A percentile compares a stretch with the other conserved stretches of the same genome.
Evolutionary conservation across 2,329 filamentous ascomycete genomes (phyloP).

Genomic region (Fusarium guadeloupense): DNA sequence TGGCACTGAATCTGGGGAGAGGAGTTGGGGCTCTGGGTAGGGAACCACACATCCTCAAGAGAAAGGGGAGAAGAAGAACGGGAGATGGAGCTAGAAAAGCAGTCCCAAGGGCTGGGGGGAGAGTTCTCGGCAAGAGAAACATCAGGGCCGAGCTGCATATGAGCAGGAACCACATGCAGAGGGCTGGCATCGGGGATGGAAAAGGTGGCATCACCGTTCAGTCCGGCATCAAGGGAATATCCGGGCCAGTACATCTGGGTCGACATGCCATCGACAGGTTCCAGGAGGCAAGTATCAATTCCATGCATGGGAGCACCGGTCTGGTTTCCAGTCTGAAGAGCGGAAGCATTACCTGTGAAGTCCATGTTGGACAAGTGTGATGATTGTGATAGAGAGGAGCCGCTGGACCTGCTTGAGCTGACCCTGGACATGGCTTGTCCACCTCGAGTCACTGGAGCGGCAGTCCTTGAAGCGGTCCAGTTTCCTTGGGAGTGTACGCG

Average conservation of each 20-base stretch:
- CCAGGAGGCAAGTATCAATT: constrained; percentile 62
- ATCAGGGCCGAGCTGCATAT: constrained; percentile 65
- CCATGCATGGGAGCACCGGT: constrained; percentile 54
- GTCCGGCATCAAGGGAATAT: constrained; percentile 56
- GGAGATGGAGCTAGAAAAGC: constrained; percentile 62
- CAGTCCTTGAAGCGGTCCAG: constrained; percentile 56
- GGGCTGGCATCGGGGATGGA: constrained; percentile 53
- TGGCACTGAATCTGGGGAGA: constrained; percentile 60
- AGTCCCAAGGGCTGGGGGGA: constrained; percentile 62
- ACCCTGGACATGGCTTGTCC: constrained; percentile 53
- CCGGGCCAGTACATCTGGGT: constrained; percentile 62
- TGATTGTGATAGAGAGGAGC: constrained; percentile 60
- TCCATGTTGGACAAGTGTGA: constrained; percentile 62
- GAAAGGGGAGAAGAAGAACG: constrained; percentile 61
- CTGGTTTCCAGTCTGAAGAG: constrained; percentile 54
- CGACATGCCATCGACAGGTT: constrained; percentile 56
- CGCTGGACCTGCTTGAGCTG: constrained; percentile 51
- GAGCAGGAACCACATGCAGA: constrained; percentile 65
- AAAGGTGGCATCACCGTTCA: constrained; percentile 56
- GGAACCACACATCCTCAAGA: constrained; percentile 59
- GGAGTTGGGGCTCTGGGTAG: constrained; percentile 53
- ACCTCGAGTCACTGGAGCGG: constrained; percentile 45
- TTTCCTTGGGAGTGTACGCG: constrained; percentile 54
- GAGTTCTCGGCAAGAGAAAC: constrained; percentile 59
- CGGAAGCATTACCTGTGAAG: constrained; percentile 60